Evolutionary conservation across 495 filamentous ascomycete genomes (phyloP), one percentile per base, ranked within the genome.

Genomic region (Talaromyces adpressus): DNA sequence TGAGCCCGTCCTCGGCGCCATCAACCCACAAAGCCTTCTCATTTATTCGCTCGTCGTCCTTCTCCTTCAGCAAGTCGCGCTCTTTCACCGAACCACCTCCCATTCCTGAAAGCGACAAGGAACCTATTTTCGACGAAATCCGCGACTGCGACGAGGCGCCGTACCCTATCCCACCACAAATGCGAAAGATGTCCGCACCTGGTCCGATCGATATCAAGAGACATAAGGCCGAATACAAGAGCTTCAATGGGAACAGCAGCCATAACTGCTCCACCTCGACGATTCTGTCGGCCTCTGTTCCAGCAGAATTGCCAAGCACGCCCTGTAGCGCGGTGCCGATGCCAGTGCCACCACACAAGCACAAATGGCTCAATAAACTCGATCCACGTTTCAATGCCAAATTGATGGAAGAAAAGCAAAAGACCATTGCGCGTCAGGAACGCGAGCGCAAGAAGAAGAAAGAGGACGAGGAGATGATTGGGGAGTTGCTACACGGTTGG

Each of bases 101-200:
- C n/a, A 62, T 62, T 34, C 60, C 60, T 4, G 60, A 62, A 34
- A 52, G 39, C 60, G 60, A 62, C 16, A 62, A 62, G 60, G 60
- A 62, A 22, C 60, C 60, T 1, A 62, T 62, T 23, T 62, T 62
- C 25, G 60, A 62, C 25, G 60, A 62, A 36, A 62, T 62, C 14
- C 60, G 60, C 45, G 60, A 62, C 27, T 62, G 60, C 41, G 60
- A 62, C 60, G 60, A 62, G 45, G 60, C 60, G 22, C 60, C 60
- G 14, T 62, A 62, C 20, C 60, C 60, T 11, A 45, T 47, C 16
- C 56, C 56, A 14, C 56, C 56, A 6, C 27, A 36, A 22, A 30
- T 25, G 27, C n/a, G 56, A 36, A 58, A 58, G 56, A 34, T 36
- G 56, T 58, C 56, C 14, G 30, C 56, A 9, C 27, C 56, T 3